A percentile compares a stretch with the other conserved stretches of the same genome.
phyloP scores from a whole-genome alignment of 768 basidiomycete genomes.

The Dentipellis fragilis region DNA sequence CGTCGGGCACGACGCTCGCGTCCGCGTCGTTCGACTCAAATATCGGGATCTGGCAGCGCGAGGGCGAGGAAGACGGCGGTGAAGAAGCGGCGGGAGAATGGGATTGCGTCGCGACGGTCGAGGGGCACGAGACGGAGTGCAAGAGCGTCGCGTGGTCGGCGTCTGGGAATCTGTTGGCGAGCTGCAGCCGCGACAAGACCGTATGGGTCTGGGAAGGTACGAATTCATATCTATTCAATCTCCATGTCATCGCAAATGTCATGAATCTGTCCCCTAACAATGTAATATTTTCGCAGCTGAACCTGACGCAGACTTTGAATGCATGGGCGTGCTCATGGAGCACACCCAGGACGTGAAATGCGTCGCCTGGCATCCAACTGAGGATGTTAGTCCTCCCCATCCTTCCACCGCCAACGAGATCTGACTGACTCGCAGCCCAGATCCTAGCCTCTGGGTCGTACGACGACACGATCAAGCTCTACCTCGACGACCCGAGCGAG shows the following conservation, averaged over 20 bases:
- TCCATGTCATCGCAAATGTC: not conserved
- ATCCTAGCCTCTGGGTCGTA: constrained; percentile 95
- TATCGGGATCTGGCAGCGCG: constrained; percentile 84
- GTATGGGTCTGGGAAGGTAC: constrained; percentile 99
- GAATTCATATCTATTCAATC: constrained; percentile 9
- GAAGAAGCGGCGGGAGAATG: constrained; percentile 40
- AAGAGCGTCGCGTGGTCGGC: constrained; percentile 39
- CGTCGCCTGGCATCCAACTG: constrained; percentile 89
- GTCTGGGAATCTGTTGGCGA: constrained; percentile 64
- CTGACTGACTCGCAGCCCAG: constrained; percentile 31
- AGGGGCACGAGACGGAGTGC: constrained; percentile 96
- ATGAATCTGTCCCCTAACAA: not conserved
- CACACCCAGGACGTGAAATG: constrained; percentile 95
- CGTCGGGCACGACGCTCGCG: constrained; percentile 76
- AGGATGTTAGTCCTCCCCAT: constrained; percentile 57
- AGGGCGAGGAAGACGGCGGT: constrained; percentile 29
- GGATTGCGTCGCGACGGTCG: constrained; percentile 81
- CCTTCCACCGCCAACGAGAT: not conserved
- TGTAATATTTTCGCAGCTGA: constrained; percentile 60
- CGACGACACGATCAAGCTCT: constrained; percentile 92
- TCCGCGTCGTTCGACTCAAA: constrained; percentile 93
- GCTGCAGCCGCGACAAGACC: constrained; percentile 92
- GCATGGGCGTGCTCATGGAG: constrained; percentile 92
- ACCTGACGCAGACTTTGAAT: constrained; percentile 90
- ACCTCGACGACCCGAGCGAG: constrained; percentile 85